phyloP scores from a whole-genome alignment of 2,329 filamentous ascomycete genomes.

The Fusarium anthophilum region DNA sequence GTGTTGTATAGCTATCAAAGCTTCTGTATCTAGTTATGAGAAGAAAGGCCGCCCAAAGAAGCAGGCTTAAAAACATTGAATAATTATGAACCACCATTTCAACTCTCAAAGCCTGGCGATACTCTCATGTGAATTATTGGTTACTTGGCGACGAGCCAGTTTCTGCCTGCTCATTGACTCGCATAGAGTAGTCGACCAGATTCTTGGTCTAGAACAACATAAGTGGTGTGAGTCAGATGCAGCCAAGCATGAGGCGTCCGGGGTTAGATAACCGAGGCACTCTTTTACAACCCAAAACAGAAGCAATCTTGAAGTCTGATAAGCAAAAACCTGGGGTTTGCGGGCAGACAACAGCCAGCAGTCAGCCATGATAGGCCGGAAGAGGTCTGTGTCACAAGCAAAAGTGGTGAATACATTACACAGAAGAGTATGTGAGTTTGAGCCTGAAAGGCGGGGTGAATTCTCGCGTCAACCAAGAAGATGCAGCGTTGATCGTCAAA shows the following conservation, averaged over 20 bases:
- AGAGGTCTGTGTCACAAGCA: not conserved
- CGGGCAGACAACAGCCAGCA: not conserved
- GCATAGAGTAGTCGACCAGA: not conserved
- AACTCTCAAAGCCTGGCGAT: not conserved
- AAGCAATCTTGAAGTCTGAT: not conserved
- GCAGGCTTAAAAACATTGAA: constrained; percentile 28
- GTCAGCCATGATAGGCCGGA: constrained; percentile 8
- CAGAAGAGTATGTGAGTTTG: not conserved
- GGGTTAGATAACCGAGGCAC: constrained; percentile 15
- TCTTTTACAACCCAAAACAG: not conserved
- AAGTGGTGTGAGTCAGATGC: not conserved
- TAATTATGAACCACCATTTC: constrained; percentile 19
- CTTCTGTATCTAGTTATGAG: constrained; percentile 30
- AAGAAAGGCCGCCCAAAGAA: constrained; percentile 26
- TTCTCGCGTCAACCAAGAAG: not conserved
- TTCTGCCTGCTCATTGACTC: not conserved
- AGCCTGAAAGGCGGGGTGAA: not conserved
- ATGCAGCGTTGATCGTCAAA: constrained; percentile 3
- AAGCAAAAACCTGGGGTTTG: constrained; percentile 1
- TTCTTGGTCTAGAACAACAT: not conserved
- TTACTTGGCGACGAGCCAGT: not conserved
- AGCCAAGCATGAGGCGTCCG: constrained; percentile 27
- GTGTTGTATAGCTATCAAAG: constrained; percentile 30
- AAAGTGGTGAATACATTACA: not conserved
- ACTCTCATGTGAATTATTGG: constrained; percentile 8